Base-by-base conservation (phyloP, 345 rosid species). In the Citrus hindsii region DNA sequence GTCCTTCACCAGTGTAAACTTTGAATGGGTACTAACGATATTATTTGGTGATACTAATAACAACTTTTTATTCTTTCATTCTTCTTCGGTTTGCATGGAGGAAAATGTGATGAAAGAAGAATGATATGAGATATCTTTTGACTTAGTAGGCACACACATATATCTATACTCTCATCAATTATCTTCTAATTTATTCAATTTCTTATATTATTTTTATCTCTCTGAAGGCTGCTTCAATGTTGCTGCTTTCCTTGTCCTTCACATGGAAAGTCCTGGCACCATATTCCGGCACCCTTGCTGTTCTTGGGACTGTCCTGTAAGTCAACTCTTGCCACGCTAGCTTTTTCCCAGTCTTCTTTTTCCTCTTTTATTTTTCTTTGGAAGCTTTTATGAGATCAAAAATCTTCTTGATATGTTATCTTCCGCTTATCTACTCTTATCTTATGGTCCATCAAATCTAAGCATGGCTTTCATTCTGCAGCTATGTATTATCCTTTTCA, bases 221-320 rank as follows among this genome's bases (percentile, higher is more conserved):
- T 38, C 75, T 80, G 73, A 86, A 96, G 99, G 99, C 94, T 75
- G 86, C 89, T 83, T 94, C 95, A 9, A 96, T 96, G 99, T 71
- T 92, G 86, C 86, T 96, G 77, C 98, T 96, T 64, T 96, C 98
- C 25, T 79, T 96, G 85, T 90, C 99, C 77, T 90, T 94, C 87
- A 91, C 95, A 73, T 96, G 98, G 99, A 92, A 89, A 82, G 95
- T 86, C 75, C 87, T 96, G 72, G 97, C 98, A 78, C 92, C 97
- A 27, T 90, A 94, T 89, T 92, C 99, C 30, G 99, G 97, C 48
- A 82, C 90, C 67, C 92, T 96, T 71, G 95, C 99, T 5, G 98
- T 96, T 59, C 82, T 91, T 81, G 99, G 99, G 81, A 96, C 99
- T 65, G 97, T 96, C 74, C 91, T 94, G 99, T 96, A 86, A 92